Conservation (phyloP, 768 basidiomycete species). For the Lentinula detonsa region DNA sequence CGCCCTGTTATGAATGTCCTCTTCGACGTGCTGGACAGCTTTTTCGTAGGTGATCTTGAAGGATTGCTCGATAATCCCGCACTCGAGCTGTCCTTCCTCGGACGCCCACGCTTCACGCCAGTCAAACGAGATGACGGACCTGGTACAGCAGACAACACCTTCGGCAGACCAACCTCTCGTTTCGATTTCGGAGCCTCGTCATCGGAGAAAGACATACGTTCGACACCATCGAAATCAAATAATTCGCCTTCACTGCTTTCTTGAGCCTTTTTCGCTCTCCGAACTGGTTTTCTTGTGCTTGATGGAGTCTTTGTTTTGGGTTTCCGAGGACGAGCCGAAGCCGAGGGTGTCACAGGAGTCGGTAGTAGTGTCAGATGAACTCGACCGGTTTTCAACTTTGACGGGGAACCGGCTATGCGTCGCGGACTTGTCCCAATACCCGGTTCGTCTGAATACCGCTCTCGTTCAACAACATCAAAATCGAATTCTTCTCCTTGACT, state of each 20-base stretch:
- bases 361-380: neutral
- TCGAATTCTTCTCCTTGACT: slow-evolving; percentile 20
- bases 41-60: neutral
- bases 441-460: slow-evolving; percentile 5
- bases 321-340: slow-evolving; percentile 2
- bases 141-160: neutral
- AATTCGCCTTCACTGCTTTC: slow-evolving; percentile 22
- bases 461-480: slow-evolving; percentile 14
- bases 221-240: slow-evolving; percentile 20
- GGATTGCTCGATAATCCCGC: neutral
- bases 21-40: neutral
- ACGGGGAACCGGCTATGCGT: neutral
- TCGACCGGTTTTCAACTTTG: neutral
- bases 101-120: slow-evolving; percentile 3
- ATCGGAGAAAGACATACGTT: neutral
- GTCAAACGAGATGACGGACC: neutral
- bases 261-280: neutral
- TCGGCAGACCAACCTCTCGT: neutral
- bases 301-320: slow-evolving; percentile 2
- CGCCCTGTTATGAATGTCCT: neutral
- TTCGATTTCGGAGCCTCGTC: neutral
- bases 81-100: neutral
- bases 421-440: neutral
- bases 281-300: neutral
- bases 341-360: neutral